Conservation (phyloP, 257 asterid genomes). For the Knoxia roxburghii region DNA sequence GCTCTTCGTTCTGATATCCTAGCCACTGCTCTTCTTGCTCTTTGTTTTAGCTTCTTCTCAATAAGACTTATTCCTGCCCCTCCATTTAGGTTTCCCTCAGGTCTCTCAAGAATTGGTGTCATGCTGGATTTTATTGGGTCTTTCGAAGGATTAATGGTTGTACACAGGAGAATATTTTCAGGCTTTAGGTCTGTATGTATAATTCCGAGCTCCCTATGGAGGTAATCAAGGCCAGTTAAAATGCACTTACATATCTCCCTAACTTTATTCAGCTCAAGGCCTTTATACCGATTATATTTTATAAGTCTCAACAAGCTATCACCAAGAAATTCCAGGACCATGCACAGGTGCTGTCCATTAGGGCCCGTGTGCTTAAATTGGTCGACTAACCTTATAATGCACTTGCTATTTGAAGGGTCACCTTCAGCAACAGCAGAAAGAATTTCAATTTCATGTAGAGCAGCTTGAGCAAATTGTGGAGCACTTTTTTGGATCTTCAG, state of each 20-base stretch:
- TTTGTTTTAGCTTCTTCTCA: conserved; percentile 84
- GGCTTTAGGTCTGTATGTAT: conserved; percentile 94
- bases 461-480: conserved; percentile 93
- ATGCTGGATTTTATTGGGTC: conserved; percentile 72
- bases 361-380: conserved; percentile 95
- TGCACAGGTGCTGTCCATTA: conserved; percentile 94
- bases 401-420: conserved; percentile 59
- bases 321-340: conserved; percentile 96
- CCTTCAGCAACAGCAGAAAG: conserved; percentile 79
- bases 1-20: conserved; percentile 67
- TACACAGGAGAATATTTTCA: conserved; percentile 77
- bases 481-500: conserved; percentile 97
- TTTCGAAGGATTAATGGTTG: conserved; percentile 82
- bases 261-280: conserved; percentile 71
- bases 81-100: conserved; percentile 70
- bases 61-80: conserved; percentile 47
- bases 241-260: conserved; percentile 88
- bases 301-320: conserved; percentile 78
- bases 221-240: conserved; percentile 82
- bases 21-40: conserved; percentile 96
- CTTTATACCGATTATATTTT: conserved; percentile 72
- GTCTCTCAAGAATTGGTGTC: conserved; percentile 77
- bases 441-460: conserved; percentile 82
- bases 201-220: conserved; percentile 70
- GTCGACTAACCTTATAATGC: conserved; percentile 66